These are phyloP conservation scores for Neurospora sp. DNA, from an alignment of 495 filamentous ascomycete species.

Conservation along the genomic window DNA sequence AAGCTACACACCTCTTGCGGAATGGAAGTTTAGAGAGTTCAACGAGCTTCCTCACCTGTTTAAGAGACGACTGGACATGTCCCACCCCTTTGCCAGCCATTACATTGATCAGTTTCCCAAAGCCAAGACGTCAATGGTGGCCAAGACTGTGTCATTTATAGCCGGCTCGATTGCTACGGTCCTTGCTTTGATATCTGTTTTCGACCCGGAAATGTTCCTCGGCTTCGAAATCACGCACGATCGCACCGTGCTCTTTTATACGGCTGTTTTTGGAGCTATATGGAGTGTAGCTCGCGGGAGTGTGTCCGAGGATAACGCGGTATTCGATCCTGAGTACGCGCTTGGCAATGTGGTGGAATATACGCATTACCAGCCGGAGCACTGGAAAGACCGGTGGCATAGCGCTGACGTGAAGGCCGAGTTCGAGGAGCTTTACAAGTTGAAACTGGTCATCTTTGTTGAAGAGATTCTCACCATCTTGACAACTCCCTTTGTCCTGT, in stretches of 20 bases:
- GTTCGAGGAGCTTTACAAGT: conserved; percentile 77
- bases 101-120: conserved; percentile 97
- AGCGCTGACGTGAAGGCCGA: conserved; percentile 76
- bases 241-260: conserved; percentile 74
- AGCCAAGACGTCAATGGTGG: conserved; percentile 75
- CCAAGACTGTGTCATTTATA: conserved; percentile 76
- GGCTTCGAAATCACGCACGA: conserved; percentile 82
- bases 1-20: conserved; percentile 83
- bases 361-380: conserved; percentile 77
- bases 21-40: conserved; percentile 98
- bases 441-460: conserved; percentile 81
- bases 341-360: conserved; percentile 80
- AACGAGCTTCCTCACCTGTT: conserved; percentile 94
- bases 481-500: conserved; percentile 80
- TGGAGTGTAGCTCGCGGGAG: conserved; percentile 72
- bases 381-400: conserved; percentile 83
- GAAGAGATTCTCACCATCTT: conserved; percentile 89
- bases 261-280: conserved; percentile 57
- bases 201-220: conserved; percentile 84
- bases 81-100: conserved; percentile 80
- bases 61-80: conserved; percentile 81
- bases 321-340: conserved; percentile 86
- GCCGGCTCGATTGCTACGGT: conserved; percentile 77
- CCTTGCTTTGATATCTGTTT: conserved; percentile 63
- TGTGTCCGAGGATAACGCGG: conserved; percentile 75